Base-by-base conservation (phyloP, 805 yeast genomes). In the Jamesozyma lodderae region DNA sequence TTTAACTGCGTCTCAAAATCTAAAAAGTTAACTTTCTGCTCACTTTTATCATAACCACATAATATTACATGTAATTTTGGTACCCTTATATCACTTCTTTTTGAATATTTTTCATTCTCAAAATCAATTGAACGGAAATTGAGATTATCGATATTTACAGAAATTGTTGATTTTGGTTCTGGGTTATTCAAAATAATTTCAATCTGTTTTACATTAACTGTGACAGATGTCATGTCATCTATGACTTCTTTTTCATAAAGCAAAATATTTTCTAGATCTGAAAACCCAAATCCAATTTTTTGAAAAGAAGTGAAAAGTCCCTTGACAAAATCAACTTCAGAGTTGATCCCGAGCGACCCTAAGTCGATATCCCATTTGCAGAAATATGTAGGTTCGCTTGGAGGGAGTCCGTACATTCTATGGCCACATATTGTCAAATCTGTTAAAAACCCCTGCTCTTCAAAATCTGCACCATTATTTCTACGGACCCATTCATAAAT, bases 361-460 rank as follows among this genome's bases (percentile, higher is more conserved):
- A 81, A 53, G 20, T 72, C 74, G 47, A 92, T 75, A 42, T 81
- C 88, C 98, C 98, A 92, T 42, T 83, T 79, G 51, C 96, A 87
- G 45, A 74, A 77, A 54, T 84, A 92, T 0, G 96, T 85, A 1
- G 90, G 86, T 53, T 85, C 94, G 6, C 69, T 65, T 0, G 96
- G 96, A 0, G 95, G 95, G 2, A 86, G 55, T 0, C 98, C 98
- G 64, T 86, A 86, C 79, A 88, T 77, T 51, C 97, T 69, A 57
- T 90, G 95, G 1, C 95, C 94, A 57, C 84, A 94, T 18, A 85
- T 67, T 2, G 69, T 52, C 10, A 83, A 48, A 31, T 76, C 75
- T 1, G 77, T 68, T 4, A 42, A 41, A n/a, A 35, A 32, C 15
- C 66, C 53, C 32, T 52, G 49, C 16, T 40, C 31, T 17, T 32